These are phyloP conservation scores for Lactuca saligna DNA, from an alignment of 129 eudicot species.

Conservation along the genomic window DNA sequence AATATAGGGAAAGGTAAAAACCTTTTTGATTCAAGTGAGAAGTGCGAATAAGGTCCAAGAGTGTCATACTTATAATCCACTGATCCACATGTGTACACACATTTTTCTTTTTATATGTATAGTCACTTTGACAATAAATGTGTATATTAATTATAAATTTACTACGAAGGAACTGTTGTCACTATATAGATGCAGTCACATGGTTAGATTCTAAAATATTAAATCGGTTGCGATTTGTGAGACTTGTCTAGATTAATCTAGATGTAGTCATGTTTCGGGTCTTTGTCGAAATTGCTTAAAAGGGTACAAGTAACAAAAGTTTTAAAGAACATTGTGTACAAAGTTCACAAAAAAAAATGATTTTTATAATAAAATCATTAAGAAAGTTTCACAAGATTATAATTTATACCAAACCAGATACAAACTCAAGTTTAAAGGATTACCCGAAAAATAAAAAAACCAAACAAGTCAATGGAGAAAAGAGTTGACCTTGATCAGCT, in stretches of 20 bases:
- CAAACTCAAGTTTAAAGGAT: not conserved
- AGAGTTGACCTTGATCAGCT: conserved; percentile 39
- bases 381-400: not conserved
- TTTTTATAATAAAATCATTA: conserved; percentile 3
- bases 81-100: not conserved
- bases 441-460: not conserved
- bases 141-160: no score
- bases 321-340: no score
- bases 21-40: conserved; percentile 5
- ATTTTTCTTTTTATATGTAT: not conserved
- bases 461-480: not conserved
- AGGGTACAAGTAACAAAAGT: not conserved
- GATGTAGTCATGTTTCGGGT: not conserved
- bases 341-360: not conserved
- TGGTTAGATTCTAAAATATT: no score
- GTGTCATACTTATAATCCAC: not conserved
- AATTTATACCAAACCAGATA: not conserved
- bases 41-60: conserved; percentile 1
- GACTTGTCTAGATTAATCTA: no score
- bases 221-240: no score
- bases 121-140: not conserved
- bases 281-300: no score
- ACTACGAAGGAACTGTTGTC: no score
- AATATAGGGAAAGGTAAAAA: conserved; percentile 8
- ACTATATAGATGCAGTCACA: no score